Conservation (phyloP, 1,284 basidiomycete species). For the Cutaneotrichosporon sp. region DNA sequence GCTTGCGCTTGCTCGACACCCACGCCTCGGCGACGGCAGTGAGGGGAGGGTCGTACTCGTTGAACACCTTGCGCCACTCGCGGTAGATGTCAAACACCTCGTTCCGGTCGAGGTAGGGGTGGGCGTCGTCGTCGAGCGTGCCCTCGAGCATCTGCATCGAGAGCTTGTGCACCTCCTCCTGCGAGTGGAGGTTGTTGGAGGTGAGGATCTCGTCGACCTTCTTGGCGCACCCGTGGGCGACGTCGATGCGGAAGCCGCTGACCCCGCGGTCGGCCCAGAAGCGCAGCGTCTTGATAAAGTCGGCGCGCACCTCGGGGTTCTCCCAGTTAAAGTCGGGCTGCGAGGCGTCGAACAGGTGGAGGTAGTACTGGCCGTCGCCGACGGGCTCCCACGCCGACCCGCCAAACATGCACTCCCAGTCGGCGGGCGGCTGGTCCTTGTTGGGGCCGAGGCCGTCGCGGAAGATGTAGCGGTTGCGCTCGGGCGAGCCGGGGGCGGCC, state of each 20-base stretch:
- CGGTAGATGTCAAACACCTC: slow-evolving; percentile 43
- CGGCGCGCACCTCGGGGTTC: slow-evolving; percentile 63
- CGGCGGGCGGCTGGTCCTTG: slow-evolving; percentile 66
- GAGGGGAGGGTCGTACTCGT: slow-evolving; percentile 47
- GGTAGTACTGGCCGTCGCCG: slow-evolving; percentile 67
- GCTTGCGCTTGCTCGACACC: slow-evolving; percentile 40
- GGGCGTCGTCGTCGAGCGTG: slow-evolving; percentile 25
- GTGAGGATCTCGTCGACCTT: slow-evolving; percentile 21
- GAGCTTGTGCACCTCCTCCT: slow-evolving; percentile 23
- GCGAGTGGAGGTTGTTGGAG: slow-evolving; percentile 3
- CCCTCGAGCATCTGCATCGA: slow-evolving; percentile 21
- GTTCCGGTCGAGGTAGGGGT: slow-evolving; percentile 42
- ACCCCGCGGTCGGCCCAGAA: slow-evolving; percentile 76
- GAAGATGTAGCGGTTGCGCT: slow-evolving; percentile 75
- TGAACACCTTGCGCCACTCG: slow-evolving; percentile 47
- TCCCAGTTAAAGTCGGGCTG: slow-evolving; percentile 83
- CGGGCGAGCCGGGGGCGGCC: slow-evolving; percentile 56
- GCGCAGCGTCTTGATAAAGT: slow-evolving; percentile 66
- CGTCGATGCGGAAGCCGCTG: slow-evolving; percentile 65
- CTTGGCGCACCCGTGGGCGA: slow-evolving; percentile 41
- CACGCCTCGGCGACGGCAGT: slow-evolving; percentile 50
- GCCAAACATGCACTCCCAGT: slow-evolving; percentile 71
- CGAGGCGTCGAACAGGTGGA: slow-evolving; percentile 68
- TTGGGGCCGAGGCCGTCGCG: slow-evolving; percentile 57
- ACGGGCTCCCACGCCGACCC: slow-evolving; percentile 75